These are phyloP conservation scores for Moniliophthora roreri DNA, from an alignment of 1,284 basidiomycete species.

Conservation along the genomic window DNA sequence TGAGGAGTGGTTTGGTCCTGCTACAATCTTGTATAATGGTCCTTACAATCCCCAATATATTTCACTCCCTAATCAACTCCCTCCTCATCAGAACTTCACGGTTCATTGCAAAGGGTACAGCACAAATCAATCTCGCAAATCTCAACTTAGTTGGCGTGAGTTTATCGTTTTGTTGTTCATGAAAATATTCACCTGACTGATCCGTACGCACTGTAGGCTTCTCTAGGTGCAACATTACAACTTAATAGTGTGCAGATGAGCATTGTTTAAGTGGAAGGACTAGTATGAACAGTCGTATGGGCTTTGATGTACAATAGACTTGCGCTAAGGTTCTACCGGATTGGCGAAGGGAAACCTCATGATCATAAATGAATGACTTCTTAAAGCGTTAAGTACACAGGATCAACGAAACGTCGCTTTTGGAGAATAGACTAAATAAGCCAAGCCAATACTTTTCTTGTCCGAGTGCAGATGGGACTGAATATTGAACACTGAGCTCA, in stretches of 20 bases:
- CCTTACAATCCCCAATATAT: not conserved
- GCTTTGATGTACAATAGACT: no score
- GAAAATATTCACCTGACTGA: no score
- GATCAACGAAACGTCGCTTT: no score
- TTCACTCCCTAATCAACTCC: not conserved
- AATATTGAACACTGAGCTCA: no score
- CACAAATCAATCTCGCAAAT: not conserved
- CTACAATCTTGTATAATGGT: not conserved
- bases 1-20: not conserved
- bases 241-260: not conserved
- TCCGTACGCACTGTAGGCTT: not conserved
- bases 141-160: constrained; percentile 4
- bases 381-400: no score
- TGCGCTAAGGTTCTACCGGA: no score
- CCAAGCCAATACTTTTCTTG: no score
- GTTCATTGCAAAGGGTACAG: not conserved
- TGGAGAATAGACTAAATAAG: no score
- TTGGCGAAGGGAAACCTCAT: no score
- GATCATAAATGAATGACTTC: no score
- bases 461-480: no score
- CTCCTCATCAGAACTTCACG: not conserved
- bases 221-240: not conserved
- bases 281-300: no score
- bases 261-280: not conserved
- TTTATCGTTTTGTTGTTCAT: not conserved